Conservation (phyloP, 1,284 basidiomycete species). For the Sporisorium exsertum region DNA sequence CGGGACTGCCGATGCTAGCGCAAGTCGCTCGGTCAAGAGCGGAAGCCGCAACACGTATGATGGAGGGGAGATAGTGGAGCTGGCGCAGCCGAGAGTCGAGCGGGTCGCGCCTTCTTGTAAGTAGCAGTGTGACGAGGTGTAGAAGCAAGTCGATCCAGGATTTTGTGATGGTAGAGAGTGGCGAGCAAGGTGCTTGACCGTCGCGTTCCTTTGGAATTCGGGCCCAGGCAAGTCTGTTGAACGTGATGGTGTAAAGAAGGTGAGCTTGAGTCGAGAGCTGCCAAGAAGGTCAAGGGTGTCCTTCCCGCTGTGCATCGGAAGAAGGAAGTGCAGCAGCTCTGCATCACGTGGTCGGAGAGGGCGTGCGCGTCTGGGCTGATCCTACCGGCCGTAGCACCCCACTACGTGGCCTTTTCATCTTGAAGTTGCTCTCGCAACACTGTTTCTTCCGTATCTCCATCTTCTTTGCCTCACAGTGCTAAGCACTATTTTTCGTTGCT, state of each 20-base stretch:
- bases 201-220: neutral
- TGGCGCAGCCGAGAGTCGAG: neutral
- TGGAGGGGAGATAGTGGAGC: neutral
- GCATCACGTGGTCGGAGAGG: too few relatives aligned
- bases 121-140: neutral
- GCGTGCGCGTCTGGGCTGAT: too few relatives aligned
- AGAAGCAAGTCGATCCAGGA: neutral
- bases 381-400: too few relatives aligned
- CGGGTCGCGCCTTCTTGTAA: neutral
- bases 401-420: too few relatives aligned
- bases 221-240: neutral
- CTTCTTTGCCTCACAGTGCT: too few relatives aligned
- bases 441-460: too few relatives aligned
- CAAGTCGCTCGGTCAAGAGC: neutral
- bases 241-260: neutral
- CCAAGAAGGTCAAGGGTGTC: neutral
- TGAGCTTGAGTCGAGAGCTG: neutral
- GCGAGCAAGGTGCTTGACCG: neutral
- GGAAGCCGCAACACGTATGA: neutral
- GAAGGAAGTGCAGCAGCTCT: neutral
- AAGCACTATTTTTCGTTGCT: too few relatives aligned
- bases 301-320: slow-evolving; percentile 13
- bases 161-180: neutral
- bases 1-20: neutral
- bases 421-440: too few relatives aligned